Percentiles rank a stretch among this genome's conserved stretches.
These are phyloP conservation scores for Termitomyces sp. DNA, from an alignment of 768 basidiomycete species.

Conservation along the genomic window DNA sequence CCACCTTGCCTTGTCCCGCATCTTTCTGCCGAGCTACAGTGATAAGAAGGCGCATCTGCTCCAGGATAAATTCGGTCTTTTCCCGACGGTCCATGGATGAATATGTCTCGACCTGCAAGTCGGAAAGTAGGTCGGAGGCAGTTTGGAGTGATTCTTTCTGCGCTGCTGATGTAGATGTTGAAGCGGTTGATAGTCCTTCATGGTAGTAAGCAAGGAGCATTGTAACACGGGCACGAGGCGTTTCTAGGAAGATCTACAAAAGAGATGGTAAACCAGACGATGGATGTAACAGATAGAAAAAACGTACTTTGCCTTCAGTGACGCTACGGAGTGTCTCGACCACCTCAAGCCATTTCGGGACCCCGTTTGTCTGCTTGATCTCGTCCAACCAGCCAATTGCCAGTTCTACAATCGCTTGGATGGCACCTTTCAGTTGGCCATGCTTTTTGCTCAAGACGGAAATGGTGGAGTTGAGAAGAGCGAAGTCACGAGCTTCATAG, in stretches of 20 bases:
- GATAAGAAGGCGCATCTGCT: slow-evolving; percentile 92
- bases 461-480: slow-evolving; percentile 65
- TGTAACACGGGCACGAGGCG: slow-evolving; percentile 92
- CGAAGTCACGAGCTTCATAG: slow-evolving; percentile 67
- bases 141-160: slow-evolving; percentile 71
- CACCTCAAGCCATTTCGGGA: slow-evolving; percentile 78
- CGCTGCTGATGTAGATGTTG: slow-evolving; percentile 36
- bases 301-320: slow-evolving; percentile 91
- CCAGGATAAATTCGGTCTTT: slow-evolving; percentile 96
- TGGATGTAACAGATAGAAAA: background rate
- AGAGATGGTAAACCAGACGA: background rate
- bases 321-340: slow-evolving; percentile 86
- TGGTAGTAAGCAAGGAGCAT: slow-evolving; percentile 81
- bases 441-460: slow-evolving; percentile 86
- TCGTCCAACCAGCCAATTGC: slow-evolving; percentile 79
- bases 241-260: slow-evolving; percentile 88
- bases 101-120: slow-evolving; percentile 98
- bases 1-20: slow-evolving; percentile 54
- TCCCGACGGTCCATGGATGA: slow-evolving; percentile 97
- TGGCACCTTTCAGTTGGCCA: slow-evolving; percentile 88
- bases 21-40: slow-evolving; percentile 76
- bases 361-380: slow-evolving; percentile 61
- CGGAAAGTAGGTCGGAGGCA: slow-evolving; percentile 88
- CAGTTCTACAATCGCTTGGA: slow-evolving; percentile 89
- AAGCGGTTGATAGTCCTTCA: slow-evolving; percentile 55